These are phyloP conservation scores for Suhomyces coccinellae DNA, from an alignment of 1,139 yeast genomes.

Conservation along the genomic window DNA sequence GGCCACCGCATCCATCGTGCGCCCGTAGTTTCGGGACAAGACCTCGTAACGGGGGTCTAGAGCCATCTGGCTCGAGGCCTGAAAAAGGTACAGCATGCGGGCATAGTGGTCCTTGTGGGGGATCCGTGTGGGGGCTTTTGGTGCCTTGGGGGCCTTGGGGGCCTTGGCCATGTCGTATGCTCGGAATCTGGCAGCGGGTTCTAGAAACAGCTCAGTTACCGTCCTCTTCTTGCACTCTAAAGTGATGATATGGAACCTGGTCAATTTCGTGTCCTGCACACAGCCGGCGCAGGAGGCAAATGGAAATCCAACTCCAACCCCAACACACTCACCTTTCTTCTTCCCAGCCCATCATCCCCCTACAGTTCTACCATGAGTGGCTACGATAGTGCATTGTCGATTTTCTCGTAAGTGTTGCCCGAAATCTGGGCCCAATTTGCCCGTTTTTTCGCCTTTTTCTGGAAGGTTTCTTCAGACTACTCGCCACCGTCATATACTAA, in stretches of 20 bases:
- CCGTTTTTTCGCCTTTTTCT: background rate
- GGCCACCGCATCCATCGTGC: slow-evolving; percentile 52
- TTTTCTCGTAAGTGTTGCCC: slow-evolving; percentile 72
- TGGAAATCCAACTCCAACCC: background rate
- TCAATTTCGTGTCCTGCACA: background rate
- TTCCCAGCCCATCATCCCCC: background rate
- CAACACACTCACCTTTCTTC: background rate
- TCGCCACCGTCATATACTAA: slow-evolving; percentile 21
- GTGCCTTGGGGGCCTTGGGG: slow-evolving; percentile 4
- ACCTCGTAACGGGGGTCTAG: slow-evolving; percentile 24
- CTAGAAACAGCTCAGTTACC: too few relatives aligned
- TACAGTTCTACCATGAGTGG: slow-evolving; percentile 69
- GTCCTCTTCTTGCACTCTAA: too few relatives aligned
- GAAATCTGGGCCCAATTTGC: background rate
- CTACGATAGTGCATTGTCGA: slow-evolving; percentile 98
- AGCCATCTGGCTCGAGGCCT: slow-evolving; percentile 41
- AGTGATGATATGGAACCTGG: too few relatives aligned
- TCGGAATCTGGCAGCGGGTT: too few relatives aligned
- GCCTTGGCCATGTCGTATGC: background rate
- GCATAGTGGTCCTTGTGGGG: slow-evolving; percentile 62
- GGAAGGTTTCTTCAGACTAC: background rate
- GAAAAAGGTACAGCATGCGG: slow-evolving; percentile 57
- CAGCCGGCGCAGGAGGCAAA: slow-evolving; percentile 6
- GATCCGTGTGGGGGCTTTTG: slow-evolving; percentile 30
- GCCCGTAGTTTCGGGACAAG: slow-evolving; percentile 51